phyloP scores from a whole-genome alignment of 345 rosid species.

The Salix viminalis region DNA sequence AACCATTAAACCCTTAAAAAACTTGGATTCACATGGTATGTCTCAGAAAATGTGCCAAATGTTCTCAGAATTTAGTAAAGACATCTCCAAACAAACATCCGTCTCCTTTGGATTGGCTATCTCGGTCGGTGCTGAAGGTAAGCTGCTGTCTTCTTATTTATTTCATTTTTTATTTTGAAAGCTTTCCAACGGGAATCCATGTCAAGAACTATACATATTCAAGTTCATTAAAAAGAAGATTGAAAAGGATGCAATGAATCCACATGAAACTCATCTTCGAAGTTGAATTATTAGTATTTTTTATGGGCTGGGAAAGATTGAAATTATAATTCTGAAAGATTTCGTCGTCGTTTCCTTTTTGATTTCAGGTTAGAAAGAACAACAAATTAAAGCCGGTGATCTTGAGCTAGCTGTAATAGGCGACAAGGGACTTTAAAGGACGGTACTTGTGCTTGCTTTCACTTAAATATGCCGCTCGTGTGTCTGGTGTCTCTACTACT shows the following conservation, averaged over 20 bases:
- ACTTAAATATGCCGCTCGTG: too few relatives aligned
- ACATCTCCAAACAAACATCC: slow-evolving; percentile 41
- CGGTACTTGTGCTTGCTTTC: background rate
- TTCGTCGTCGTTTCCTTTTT: too few relatives aligned
- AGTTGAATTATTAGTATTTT: too few relatives aligned
- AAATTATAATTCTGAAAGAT: too few relatives aligned
- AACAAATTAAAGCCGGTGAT: background rate
- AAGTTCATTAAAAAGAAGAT: background rate
- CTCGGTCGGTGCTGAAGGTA: slow-evolving; percentile 51
- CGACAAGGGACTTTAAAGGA: background rate
- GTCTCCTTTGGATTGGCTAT: slow-evolving; percentile 50
- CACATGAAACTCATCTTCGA: too few relatives aligned
- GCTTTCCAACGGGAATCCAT: background rate
- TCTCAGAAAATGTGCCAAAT: slow-evolving; percentile 40
- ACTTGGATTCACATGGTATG: slow-evolving; percentile 38
- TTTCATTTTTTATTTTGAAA: background rate
- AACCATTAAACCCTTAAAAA: background rate
- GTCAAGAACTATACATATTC: background rate
- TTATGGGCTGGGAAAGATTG: too few relatives aligned
- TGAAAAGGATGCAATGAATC: background rate
- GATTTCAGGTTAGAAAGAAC: too few relatives aligned
- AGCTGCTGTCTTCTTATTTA: background rate
- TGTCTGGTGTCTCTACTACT: too few relatives aligned
- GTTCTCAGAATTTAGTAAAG: slow-evolving; percentile 12
- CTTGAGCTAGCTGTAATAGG: background rate